Conservation (phyloP, 2,329 filamentous ascomycete genomes). For the Macrophomina tecta region DNA sequence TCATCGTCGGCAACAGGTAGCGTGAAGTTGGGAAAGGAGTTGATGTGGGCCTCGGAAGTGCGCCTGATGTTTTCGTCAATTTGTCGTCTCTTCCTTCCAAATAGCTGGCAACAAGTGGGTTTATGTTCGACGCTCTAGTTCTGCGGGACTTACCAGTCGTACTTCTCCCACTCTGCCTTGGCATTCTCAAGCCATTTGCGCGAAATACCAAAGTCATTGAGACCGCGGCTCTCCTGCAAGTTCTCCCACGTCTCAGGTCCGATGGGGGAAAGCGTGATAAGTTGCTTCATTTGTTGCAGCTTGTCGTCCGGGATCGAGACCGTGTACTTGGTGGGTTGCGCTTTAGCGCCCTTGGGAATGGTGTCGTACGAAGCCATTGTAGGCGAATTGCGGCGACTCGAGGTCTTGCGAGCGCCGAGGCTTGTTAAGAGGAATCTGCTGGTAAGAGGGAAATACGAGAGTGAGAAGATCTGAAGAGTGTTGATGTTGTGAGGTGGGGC, state of each 20-base stretch:
- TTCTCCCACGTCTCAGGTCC: slow-evolving; percentile 41
- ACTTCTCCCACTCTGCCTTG: slow-evolving; percentile 47
- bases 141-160: slow-evolving; percentile 41
- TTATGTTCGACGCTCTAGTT: too few species aligned
- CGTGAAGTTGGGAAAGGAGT: slow-evolving; percentile 60
- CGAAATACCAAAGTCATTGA: slow-evolving; percentile 38
- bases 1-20: slow-evolving; percentile 50
- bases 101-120: too few species aligned
- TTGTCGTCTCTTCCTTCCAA: too few species aligned
- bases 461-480: not conserved
- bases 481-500: not conserved
- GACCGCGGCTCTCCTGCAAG: slow-evolving; percentile 34
- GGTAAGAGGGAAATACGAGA: not conserved
- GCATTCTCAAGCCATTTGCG: slow-evolving; percentile 42
- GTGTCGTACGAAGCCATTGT: slow-evolving; percentile 29
- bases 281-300: slow-evolving; percentile 44
- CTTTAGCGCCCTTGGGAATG: slow-evolving; percentile 20
- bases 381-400: not conserved
- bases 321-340: slow-evolving; percentile 34
- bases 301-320: slow-evolving; percentile 42
- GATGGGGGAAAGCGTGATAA: slow-evolving; percentile 43
- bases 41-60: slow-evolving; percentile 50
- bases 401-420: not conserved
- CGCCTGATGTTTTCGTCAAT: slow-evolving; percentile 2
- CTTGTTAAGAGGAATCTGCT: not conserved